phyloP scores from a whole-genome alignment of 1,284 basidiomycete genomes.

The Rhodotorula sp. region DNA sequence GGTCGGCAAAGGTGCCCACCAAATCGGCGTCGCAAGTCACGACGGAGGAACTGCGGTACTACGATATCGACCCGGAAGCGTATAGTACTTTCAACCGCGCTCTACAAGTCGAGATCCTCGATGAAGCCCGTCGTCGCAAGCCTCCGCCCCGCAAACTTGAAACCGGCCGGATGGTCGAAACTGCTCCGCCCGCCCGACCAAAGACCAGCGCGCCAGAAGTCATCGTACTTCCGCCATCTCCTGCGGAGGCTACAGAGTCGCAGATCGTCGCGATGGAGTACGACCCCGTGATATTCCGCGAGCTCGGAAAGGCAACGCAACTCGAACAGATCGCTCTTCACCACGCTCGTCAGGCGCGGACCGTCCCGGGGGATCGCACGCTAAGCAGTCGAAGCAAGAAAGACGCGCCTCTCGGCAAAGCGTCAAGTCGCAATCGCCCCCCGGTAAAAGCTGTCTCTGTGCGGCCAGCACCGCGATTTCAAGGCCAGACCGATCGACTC shows the following conservation, averaged over 20 bases:
- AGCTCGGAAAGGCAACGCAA: conserved; percentile 21
- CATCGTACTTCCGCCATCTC: conserved; percentile 17
- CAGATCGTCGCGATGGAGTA: conserved; percentile 46
- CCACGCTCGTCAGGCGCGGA: conserved; percentile 2
- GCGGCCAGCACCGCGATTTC: conserved; percentile 23
- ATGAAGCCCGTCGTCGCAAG: conserved; percentile 8
- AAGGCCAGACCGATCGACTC: conserved; percentile 49
- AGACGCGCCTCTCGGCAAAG: neutral
- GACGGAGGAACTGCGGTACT: conserved; percentile 22
- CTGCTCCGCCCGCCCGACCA: neutral
- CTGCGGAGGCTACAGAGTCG: conserved; percentile 7
- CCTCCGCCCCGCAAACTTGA: conserved; percentile 3
- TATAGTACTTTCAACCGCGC: conserved; percentile 15
- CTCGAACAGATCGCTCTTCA: conserved; percentile 9
- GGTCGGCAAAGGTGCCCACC: neutral
- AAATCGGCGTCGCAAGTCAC: conserved; percentile 10
- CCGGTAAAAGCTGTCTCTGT: conserved; percentile 19
- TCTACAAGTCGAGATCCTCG: conserved; percentile 18
- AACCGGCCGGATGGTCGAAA: neutral
- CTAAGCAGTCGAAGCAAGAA: neutral
- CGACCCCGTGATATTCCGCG: conserved; percentile 5
- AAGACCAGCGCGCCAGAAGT: neutral
- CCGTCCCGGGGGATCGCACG: conserved; percentile 1
- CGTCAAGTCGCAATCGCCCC: neutral
- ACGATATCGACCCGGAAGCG: conserved; percentile 32